These are phyloP conservation scores for Phytophthora meadii DNA, from an alignment of 352 stramenopile species.

Conservation along the genomic window DNA sequence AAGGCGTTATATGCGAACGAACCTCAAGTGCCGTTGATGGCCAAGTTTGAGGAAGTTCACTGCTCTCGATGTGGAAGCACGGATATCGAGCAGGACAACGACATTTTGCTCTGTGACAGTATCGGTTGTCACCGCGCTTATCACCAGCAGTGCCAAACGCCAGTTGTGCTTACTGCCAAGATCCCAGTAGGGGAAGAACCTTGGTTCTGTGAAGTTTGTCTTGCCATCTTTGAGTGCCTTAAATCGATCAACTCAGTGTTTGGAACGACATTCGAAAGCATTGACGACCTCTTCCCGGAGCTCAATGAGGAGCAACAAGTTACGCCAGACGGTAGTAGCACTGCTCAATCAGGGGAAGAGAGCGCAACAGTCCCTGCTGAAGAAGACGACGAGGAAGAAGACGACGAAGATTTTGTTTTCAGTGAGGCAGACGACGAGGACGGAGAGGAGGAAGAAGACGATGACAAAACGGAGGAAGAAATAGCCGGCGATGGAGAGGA, in stretches of 20 bases:
- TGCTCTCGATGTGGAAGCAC: slow-evolving; percentile 79
- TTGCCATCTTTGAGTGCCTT: slow-evolving; percentile 79
- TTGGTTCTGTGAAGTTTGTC: slow-evolving; percentile 87
- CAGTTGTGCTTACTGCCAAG: slow-evolving; percentile 57
- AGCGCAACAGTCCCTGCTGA: slow-evolving; percentile 17
- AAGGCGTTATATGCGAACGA: slow-evolving; percentile 50
- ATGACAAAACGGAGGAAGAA: slow-evolving; percentile 13
- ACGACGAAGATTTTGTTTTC: slow-evolving; percentile 61
- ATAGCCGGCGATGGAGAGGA: slow-evolving; percentile 25
- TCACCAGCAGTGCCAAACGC: slow-evolving; percentile 80
- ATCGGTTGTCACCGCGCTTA: slow-evolving; percentile 78
- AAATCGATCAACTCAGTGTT: slow-evolving; percentile 86
- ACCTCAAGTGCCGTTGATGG: slow-evolving; percentile 55
- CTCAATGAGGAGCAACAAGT: slow-evolving; percentile 43
- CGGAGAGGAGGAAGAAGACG: slow-evolving; percentile 21
- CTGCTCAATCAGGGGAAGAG: slow-evolving; percentile 32
- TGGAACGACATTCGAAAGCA: slow-evolving; percentile 67
- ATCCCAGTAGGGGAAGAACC: slow-evolving; percentile 71
- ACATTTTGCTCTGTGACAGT: slow-evolving; percentile 88
- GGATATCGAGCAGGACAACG: slow-evolving; percentile 71
- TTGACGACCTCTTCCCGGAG: slow-evolving; percentile 62
- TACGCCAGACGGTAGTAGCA: slow-evolving; percentile 17
- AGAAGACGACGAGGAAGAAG: slow-evolving; percentile 54
- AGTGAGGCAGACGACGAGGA: slow-evolving; percentile 40
- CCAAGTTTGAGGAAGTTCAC: slow-evolving; percentile 66